Evolutionary conservation across 306 rosid genomes (phyloP).

Genomic region (Malus sylvestris): DNA sequence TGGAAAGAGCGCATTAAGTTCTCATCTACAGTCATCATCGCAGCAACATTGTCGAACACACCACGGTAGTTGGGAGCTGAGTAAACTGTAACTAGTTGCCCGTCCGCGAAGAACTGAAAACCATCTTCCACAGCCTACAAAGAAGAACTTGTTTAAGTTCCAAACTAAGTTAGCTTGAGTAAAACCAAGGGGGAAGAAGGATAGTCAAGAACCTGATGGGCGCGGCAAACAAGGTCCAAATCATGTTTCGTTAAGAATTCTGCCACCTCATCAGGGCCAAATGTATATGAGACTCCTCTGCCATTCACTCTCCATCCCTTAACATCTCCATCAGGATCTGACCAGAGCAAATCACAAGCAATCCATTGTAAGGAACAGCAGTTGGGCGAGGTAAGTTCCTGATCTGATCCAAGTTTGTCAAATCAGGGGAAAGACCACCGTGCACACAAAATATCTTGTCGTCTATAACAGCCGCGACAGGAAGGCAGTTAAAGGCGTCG

Average conservation of each 20-base stretch:
- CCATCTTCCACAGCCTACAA: conserved; percentile 87
- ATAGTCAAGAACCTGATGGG: conserved; percentile 61
- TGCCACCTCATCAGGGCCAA: conserved; percentile 79
- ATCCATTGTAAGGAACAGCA: conserved; percentile 70
- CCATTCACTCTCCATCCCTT: conserved; percentile 95
- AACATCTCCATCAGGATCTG: conserved; percentile 79
- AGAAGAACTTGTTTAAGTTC: conserved; percentile 22
- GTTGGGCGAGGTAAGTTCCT: conserved; percentile 66
- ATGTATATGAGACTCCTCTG: conserved; percentile 85
- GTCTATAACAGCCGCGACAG: conserved; percentile 82
- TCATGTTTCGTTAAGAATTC: conserved; percentile 71
- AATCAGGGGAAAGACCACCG: conserved; percentile 92
- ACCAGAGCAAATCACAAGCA: conserved; percentile 98
- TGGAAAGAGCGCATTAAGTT: conserved; percentile 85
- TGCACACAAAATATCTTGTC: conserved; percentile 93
- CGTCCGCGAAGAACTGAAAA: conserved; percentile 76
- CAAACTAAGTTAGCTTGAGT: conserved; percentile 1
- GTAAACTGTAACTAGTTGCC: conserved; percentile 77
- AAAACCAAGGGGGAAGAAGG: neutral
- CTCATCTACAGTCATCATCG: conserved; percentile 88
- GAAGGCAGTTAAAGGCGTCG: conserved; percentile 78
- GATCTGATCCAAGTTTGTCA: conserved; percentile 66
- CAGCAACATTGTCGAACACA: conserved; percentile 88
- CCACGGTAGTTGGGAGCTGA: conserved; percentile 88
- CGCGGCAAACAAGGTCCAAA: conserved; percentile 86